phyloP scores from a whole-genome alignment of 192 early-diverging fungal genomes.

The Dimargaris verticillata region DNA sequence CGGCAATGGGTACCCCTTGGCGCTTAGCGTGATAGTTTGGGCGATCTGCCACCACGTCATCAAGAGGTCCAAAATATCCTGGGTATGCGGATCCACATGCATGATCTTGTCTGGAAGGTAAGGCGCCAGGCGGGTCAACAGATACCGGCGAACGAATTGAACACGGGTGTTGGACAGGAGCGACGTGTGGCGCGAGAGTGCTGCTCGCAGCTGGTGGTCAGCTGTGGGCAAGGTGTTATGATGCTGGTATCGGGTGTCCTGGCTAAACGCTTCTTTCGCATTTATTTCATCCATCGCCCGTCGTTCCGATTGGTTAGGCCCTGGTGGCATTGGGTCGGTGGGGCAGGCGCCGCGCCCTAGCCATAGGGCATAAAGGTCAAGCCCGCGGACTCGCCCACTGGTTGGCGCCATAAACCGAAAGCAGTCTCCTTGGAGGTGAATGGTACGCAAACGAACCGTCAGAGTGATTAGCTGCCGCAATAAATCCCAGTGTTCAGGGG shows the following conservation, averaged over 20 bases:
- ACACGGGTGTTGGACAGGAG: conserved; percentile 2
- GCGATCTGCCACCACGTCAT: conserved; percentile 1
- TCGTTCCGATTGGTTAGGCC: not conserved
- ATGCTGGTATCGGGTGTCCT: not conserved
- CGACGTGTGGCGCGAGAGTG: not conserved
- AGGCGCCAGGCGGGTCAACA: not conserved
- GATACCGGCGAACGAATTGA: not conserved
- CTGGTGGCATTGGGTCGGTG: too few relatives aligned
- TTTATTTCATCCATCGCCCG: not conserved
- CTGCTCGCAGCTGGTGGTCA: not conserved
- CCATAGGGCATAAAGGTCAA: conserved; percentile 3
- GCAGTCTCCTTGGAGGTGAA: not conserved
- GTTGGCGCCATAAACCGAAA: not conserved
- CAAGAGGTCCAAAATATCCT: conserved; percentile 1
- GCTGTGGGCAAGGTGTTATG: too few relatives aligned
- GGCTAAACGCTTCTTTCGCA: not conserved
- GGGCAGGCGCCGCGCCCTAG: not conserved
- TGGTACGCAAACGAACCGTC: not conserved
- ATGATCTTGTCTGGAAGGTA: not conserved
- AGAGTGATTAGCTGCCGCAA: not conserved
- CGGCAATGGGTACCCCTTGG: not conserved
- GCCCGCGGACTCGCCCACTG: not conserved
- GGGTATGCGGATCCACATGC: not conserved
- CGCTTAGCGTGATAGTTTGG: not conserved
- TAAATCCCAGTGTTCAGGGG: not conserved